Conservation (phyloP, 148 eudicot species). For the Rhododendron molle region DNA sequence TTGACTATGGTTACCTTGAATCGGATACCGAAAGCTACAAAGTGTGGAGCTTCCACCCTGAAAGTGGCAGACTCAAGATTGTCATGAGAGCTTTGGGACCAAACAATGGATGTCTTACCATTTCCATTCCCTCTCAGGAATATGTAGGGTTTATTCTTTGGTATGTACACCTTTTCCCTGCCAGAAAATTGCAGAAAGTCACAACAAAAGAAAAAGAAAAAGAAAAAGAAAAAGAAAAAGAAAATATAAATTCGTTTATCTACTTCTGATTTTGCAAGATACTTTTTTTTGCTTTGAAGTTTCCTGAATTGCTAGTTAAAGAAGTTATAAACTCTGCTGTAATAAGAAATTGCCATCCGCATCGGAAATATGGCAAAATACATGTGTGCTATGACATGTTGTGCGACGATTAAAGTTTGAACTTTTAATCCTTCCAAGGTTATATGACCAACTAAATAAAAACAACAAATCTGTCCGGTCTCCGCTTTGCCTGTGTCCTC, state of each 20-base stretch:
- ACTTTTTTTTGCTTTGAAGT: neutral
- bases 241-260: neutral
- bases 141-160: slow-evolving; percentile 54
- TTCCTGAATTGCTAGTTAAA: neutral
- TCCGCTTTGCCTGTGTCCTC: too few relatives aligned
- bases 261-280: neutral
- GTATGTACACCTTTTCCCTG: slow-evolving; percentile 82
- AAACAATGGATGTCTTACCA: slow-evolving; percentile 46
- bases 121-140: slow-evolving; percentile 78
- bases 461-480: too few relatives aligned
- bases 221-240: too few relatives aligned
- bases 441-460: too few relatives aligned
- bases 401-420: too few relatives aligned
- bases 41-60: slow-evolving; percentile 64
- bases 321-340: neutral
- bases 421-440: too few relatives aligned
- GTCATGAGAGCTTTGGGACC: slow-evolving; percentile 58
- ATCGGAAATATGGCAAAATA: too few relatives aligned
- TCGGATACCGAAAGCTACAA: slow-evolving; percentile 72
- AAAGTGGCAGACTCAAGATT: slow-evolving; percentile 72
- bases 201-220: neutral
- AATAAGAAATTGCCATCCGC: too few relatives aligned
- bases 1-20: slow-evolving; percentile 46
- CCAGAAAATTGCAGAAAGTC: neutral
- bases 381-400: too few relatives aligned